Base-by-base conservation (phyloP, 2,329 filamentous ascomycete genomes). In the Diaporthe vexans region DNA sequence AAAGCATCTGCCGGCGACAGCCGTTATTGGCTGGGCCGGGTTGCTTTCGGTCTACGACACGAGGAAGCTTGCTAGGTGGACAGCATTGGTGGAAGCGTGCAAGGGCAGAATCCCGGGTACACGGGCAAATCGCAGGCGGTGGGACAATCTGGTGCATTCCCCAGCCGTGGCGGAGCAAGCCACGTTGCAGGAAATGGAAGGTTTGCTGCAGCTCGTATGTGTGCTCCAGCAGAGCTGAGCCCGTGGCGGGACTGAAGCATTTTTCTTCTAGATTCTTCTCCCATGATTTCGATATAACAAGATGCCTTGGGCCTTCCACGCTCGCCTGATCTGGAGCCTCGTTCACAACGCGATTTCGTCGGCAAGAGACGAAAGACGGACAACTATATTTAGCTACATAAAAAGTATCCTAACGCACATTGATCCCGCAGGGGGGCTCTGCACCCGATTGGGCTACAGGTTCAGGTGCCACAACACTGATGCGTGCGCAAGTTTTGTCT, bases 91-190 rank as follows among this genome's bases (percentile, higher is more conserved):
- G 61, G 61, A 67, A 67, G 61, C 46, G 61, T 52, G 21, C 29
- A 10, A 67, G 29, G 35, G 61, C 43, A 52, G 61, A 52, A 67
- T 52, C 43, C 61, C 43, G 61, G 43, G 43, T 67, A 48, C 61
- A 67, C 43, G 61, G 61, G 43, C 61, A 52, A 67, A 67, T 65
- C 40, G 26, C 43, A 46, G 59, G 59, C 40, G 15, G 59, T 65
- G 59, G 43, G 51, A 65, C 59, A 35, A 33, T 48, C 24, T 24
- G 13, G 26, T 29, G 26, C 26, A 7, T 24, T 24, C 26, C 43
- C 43, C 29, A 51, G 61, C 46, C 33, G 37, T 52, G 61, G 61
- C 61, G 61, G 61, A 67, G 61, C 61, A 67, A 67, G 61, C 61
- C 61, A 67, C 61, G 37, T 37, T 33, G 21, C 46, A 52, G 61